Evolutionary conservation across 257 asterid species (phyloP).

Genomic region (Dorcoceras hygrometricum): DNA sequence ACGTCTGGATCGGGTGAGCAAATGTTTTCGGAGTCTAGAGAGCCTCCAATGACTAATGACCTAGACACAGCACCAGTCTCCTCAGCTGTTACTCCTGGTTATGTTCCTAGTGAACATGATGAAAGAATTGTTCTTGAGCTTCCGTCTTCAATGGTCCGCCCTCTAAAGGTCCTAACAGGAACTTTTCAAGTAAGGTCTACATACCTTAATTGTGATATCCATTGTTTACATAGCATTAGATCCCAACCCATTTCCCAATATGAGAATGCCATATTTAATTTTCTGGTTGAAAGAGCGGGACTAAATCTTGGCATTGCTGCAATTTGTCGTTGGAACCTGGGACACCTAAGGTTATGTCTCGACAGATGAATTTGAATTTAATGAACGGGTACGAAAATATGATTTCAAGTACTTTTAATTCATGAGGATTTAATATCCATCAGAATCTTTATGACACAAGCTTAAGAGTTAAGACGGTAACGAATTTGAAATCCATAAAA

Average conservation of each 20-base stretch:
- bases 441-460: background rate
- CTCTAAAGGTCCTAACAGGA: conserved; percentile 80
- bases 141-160: conserved; percentile 90
- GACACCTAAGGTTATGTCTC: background rate
- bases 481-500: background rate
- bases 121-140: conserved; percentile 94
- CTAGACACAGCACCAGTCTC: conserved; percentile 51
- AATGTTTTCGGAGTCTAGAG: conserved; percentile 37
- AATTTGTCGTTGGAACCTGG: conserved; percentile 5
- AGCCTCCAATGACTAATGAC: conserved; percentile 38
- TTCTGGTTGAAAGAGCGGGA: conserved; percentile 11
- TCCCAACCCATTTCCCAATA: conserved; percentile 22
- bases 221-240: conserved; percentile 16
- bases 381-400: background rate
- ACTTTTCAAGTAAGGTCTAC: conserved; percentile 79
- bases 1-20: conserved; percentile 52
- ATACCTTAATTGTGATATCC: conserved; percentile 14
- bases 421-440: background rate
- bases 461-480: background rate
- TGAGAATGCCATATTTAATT: background rate
- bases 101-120: conserved; percentile 84
- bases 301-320: conserved; percentile 18
- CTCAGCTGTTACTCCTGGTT: conserved; percentile 72
- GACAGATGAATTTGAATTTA: background rate
- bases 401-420: background rate